These are phyloP conservation scores for Botrytis squamosa DNA, from an alignment of 2,329 filamentous ascomycete genomes.

Conservation along the genomic window DNA sequence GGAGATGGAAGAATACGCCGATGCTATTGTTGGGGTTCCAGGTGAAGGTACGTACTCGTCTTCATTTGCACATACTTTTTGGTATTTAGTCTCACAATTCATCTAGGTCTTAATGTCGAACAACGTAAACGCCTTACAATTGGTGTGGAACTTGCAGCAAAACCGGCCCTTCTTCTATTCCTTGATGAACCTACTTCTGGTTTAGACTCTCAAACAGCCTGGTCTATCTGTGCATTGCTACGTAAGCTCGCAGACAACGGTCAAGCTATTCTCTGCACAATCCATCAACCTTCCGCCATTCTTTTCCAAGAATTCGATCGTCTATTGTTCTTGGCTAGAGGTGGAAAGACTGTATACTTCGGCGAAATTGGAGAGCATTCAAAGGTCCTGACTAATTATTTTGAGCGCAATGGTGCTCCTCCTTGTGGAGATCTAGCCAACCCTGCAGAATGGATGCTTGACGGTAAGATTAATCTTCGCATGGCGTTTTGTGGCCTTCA, in stretches of 20 bases:
- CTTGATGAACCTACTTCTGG: constrained; percentile 94
- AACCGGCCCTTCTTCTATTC: constrained; percentile 85
- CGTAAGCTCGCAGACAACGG: constrained; percentile 87
- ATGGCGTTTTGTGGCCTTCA: constrained; percentile 12
- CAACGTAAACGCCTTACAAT: constrained; percentile 81
- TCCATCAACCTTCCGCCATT: constrained; percentile 95
- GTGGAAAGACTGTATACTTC: constrained; percentile 78
- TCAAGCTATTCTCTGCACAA: constrained; percentile 93
- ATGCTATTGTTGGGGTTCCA: constrained; percentile 85
- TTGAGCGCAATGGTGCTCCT: constrained; percentile 68
- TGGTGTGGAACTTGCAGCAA: constrained; percentile 89
- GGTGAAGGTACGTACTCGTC: constrained; percentile 58
- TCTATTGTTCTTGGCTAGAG: constrained; percentile 73
- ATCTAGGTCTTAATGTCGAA: constrained; percentile 62
- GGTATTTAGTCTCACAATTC: not conserved
- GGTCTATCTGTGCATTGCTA: constrained; percentile 84
- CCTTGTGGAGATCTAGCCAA: constrained; percentile 68
- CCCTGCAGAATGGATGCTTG: constrained; percentile 79
- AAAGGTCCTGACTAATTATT: constrained; percentile 67
- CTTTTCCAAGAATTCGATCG: constrained; percentile 89
- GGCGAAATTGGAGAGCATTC: constrained; percentile 74
- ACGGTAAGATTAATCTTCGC: constrained; percentile 37
- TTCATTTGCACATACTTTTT: not conserved
- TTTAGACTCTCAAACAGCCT: constrained; percentile 89
- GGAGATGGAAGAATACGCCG: constrained; percentile 86